Conservation (phyloP, 768 basidiomycete species). For the Leccinum longicurvipes region DNA sequence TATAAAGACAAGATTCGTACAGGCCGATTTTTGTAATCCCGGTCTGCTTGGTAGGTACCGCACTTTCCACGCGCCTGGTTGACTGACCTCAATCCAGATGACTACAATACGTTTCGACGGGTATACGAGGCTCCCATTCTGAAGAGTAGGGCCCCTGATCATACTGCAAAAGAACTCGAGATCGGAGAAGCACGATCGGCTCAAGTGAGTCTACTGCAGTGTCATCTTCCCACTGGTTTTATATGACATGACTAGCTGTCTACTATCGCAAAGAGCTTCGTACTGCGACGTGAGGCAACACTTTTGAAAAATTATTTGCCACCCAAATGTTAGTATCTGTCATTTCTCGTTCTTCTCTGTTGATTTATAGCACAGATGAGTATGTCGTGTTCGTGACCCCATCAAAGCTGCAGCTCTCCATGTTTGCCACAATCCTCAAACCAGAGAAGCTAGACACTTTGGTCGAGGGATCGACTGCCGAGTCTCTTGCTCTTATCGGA, state of each 20-base stretch:
- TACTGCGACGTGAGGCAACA: conserved; percentile 82
- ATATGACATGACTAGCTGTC: conserved; percentile 47
- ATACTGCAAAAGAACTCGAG: conserved; percentile 67
- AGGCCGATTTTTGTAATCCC: conserved; percentile 95
- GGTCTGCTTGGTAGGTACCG: conserved; percentile 65
- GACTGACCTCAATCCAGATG: conserved; percentile 44
- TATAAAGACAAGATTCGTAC: neutral
- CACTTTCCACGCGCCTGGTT: neutral
- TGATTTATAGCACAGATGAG: conserved; percentile 60
- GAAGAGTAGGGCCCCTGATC: conserved; percentile 76
- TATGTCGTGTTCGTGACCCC: conserved; percentile 97
- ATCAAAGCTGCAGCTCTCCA: conserved; percentile 73
- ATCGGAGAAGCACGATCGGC: conserved; percentile 72
- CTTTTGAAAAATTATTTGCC: conserved; percentile 83
- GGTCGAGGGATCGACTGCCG: conserved; percentile 66
- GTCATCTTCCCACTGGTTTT: neutral
- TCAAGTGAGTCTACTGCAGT: conserved; percentile 48
- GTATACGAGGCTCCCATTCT: conserved; percentile 88
- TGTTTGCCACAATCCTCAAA: conserved; percentile 74
- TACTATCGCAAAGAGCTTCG: conserved; percentile 79
- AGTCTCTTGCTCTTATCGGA: conserved; percentile 76
- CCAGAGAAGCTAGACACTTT: conserved; percentile 68
- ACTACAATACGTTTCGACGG: conserved; percentile 70
- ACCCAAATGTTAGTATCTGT: conserved; percentile 69
- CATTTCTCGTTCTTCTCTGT: neutral